A percentile compares a stretch with the other conserved stretches of the same genome.
These are phyloP conservation scores for Penicillium olsonii DNA, from an alignment of 2,329 filamentous ascomycete species.

Conservation along the genomic window DNA sequence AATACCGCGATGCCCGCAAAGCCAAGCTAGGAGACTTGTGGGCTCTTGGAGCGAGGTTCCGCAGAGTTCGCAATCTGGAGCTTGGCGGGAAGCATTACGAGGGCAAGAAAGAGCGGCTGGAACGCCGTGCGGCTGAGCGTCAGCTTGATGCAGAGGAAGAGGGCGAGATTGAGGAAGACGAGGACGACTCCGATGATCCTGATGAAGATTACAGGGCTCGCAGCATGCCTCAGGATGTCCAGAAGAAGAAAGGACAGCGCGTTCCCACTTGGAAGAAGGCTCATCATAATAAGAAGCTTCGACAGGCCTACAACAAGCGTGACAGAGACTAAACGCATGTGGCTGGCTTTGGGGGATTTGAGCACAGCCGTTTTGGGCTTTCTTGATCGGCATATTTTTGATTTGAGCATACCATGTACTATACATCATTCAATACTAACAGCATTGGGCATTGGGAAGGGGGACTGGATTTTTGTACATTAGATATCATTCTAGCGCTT, in stretches of 20 bases:
- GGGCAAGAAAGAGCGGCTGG: slow-evolving; percentile 42
- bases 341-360: slow-evolving; percentile 6
- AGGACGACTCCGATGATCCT: slow-evolving; percentile 21
- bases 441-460: slow-evolving; percentile 15
- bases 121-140: slow-evolving; percentile 36
- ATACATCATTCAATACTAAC: slow-evolving; percentile 9
- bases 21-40: slow-evolving; percentile 89
- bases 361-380: background rate
- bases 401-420: slow-evolving; percentile 10
- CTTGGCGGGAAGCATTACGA: slow-evolving; percentile 54
- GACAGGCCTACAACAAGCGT: slow-evolving; percentile 44
- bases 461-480: slow-evolving; percentile 18
- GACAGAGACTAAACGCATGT: slow-evolving; percentile 8
- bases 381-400: background rate
- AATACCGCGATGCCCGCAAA: slow-evolving; percentile 92
- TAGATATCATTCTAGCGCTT: slow-evolving; percentile 20
- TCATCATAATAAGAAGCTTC: slow-evolving; percentile 45
- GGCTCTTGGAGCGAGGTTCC: slow-evolving; percentile 85
- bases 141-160: slow-evolving; percentile 17
- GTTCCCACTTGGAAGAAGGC: slow-evolving; percentile 48
- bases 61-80: slow-evolving; percentile 57
- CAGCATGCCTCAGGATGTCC: slow-evolving; percentile 18
- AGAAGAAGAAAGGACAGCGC: slow-evolving; percentile 36
- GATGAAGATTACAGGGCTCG: slow-evolving; percentile 26
- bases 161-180: slow-evolving; percentile 27